Evolutionary conservation across 2,329 filamentous ascomycete genomes (phyloP).

Genomic region (Zymoseptoria crescenta): DNA sequence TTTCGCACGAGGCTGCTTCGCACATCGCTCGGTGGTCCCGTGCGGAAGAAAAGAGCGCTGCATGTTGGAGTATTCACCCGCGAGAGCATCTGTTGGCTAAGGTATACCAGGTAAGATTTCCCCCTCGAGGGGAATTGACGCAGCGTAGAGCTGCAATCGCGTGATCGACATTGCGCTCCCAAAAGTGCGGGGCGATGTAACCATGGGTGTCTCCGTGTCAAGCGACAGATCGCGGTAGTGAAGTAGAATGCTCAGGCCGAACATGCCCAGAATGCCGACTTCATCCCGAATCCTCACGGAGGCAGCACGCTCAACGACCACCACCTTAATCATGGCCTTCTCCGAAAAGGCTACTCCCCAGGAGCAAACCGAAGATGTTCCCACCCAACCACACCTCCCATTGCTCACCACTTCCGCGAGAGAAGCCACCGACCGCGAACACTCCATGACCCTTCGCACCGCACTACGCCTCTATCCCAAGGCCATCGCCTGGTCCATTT

Average conservation of each 20-base stretch:
- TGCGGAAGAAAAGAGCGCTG: too few species aligned
- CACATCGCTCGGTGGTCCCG: too few species aligned
- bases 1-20: not conserved
- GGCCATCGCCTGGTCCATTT: conserved; percentile 32
- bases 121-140: too few species aligned
- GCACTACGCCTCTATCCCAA: conserved; percentile 28
- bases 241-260: not conserved
- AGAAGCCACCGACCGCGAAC: conserved; percentile 26
- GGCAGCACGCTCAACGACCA: not conserved
- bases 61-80: too few species aligned
- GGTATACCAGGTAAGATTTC: not conserved
- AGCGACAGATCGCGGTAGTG: not conserved
- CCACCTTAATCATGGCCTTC: not conserved
- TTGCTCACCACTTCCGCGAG: not conserved
- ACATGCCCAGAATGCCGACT: not conserved
- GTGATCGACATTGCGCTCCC: not conserved
- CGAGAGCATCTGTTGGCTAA: too few species aligned
- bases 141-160: not conserved
- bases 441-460: conserved; percentile 30
- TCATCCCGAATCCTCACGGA: not conserved
- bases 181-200: not conserved
- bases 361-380: not conserved
- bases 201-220: not conserved
- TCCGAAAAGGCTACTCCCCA: not conserved
- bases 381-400: not conserved